Evolutionary conservation across 352 stramenopile species (phyloP).

Genomic region (Elongisporangium prolatum): DNA sequence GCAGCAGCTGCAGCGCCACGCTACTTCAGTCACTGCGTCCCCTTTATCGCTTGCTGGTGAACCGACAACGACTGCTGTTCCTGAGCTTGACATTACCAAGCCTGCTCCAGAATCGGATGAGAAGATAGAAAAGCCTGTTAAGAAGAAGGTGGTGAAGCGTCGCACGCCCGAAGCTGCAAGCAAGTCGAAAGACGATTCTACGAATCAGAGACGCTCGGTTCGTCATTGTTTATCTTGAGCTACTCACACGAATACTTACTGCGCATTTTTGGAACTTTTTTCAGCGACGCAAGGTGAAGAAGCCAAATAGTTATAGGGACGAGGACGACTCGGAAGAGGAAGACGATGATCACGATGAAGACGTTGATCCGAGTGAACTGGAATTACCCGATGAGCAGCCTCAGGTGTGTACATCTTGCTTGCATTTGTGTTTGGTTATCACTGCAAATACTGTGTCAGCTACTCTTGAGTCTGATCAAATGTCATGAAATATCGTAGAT

Average conservation of each 20-base stretch:
- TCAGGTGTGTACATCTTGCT: constrained; percentile 1
- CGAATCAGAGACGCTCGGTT: constrained; percentile 17
- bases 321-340: constrained; percentile 28
- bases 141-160: constrained; percentile 28
- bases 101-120: constrained; percentile 12
- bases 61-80: neutral
- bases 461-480: neutral
- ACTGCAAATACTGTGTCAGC: neutral
- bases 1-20: constrained; percentile 1
- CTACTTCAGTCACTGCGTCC: constrained; percentile 7
- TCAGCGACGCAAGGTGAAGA: constrained; percentile 11
- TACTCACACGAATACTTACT: neutral
- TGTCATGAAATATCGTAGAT: constrained; percentile 19
- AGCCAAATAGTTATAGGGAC: constrained; percentile 26
- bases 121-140: constrained; percentile 12
- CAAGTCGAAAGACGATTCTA: constrained; percentile 10
- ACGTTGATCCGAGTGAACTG: constrained; percentile 34
- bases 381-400: constrained; percentile 35
- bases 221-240: neutral
- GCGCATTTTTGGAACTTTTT: neutral
- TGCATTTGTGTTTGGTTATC: no score
- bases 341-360: constrained; percentile 33
- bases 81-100: constrained; percentile 1
- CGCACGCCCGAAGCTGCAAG: constrained; percentile 13
- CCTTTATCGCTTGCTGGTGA: constrained; percentile 7